Percentiles rank a stretch among this genome's conserved stretches.
Evolutionary conservation across 2,329 filamentous ascomycete species (phyloP).

Genomic region (Fusarium virguliforme): DNA sequence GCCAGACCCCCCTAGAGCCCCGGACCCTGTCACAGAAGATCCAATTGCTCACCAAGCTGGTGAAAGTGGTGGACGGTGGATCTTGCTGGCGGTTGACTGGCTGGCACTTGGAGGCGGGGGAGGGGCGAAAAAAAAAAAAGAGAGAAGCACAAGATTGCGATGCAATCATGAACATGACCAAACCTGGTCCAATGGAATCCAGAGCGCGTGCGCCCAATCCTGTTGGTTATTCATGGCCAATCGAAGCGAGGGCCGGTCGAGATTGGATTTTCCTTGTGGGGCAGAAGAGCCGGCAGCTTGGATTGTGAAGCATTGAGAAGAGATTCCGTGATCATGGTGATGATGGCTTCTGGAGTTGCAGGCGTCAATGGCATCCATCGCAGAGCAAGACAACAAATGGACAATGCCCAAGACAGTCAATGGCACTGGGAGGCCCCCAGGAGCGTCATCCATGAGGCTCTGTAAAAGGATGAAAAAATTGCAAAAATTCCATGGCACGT

Average conservation of each 20-base stretch:
- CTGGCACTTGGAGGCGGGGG: constrained; percentile 38
- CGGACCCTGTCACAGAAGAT: constrained; percentile 38
- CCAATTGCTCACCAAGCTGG: constrained; percentile 29
- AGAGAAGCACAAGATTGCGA: constrained; percentile 28
- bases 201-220: constrained; percentile 16
- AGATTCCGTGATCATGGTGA: constrained; percentile 30
- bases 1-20: constrained; percentile 14
- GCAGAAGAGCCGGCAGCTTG: constrained; percentile 10
- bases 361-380: constrained; percentile 24
- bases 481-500: constrained; percentile 33
- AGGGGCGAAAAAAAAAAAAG: constrained; percentile 38
- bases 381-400: constrained; percentile 6
- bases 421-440: constrained; percentile 1
- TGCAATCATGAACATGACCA: constrained; percentile 36
- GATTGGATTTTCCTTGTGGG: background rate
- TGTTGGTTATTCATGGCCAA: constrained; percentile 18
- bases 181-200: constrained; percentile 35
- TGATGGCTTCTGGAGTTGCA: constrained; percentile 40
- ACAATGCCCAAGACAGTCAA: constrained; percentile 16
- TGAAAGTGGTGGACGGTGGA: constrained; percentile 42
- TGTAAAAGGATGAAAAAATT: constrained; percentile 23
- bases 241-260: constrained; percentile 12
- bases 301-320: constrained; percentile 31
- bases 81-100: constrained; percentile 39
- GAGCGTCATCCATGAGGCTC: constrained; percentile 38